A percentile compares a stretch with the other conserved stretches of the same genome.
Conservation (phyloP, 306 rosid species). For the Quercus gilva region DNA sequence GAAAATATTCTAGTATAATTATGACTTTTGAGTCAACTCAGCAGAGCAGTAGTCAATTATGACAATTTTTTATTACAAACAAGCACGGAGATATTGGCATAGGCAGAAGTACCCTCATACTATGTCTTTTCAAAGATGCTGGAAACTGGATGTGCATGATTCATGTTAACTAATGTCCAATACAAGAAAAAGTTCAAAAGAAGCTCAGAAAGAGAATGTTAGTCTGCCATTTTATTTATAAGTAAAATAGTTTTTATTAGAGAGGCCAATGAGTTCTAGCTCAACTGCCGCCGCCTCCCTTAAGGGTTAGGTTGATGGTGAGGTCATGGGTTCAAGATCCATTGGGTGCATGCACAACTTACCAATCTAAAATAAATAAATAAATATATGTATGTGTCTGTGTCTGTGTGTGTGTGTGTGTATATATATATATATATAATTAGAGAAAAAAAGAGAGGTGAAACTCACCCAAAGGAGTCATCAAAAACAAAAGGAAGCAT, state of each 20-base stretch:
- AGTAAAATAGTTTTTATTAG: not conserved
- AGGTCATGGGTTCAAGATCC: not conserved
- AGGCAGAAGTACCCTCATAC: not conserved
- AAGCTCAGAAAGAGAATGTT: not conserved
- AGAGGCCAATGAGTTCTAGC: not conserved
- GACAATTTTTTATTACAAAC: not conserved
- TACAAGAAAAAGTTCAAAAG: not conserved
- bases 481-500: conserved; percentile 98
- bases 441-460: not conserved
- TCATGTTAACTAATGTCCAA: not conserved
- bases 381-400: not conserved
- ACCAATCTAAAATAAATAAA: no score
- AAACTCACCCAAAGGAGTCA: conserved; percentile 80
- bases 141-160: not conserved
- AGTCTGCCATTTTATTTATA: not conserved
- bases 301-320: no score
- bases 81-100: not conserved
- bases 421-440: not conserved
- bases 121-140: no score
- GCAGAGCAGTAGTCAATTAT: not conserved
- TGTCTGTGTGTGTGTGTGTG: not conserved
- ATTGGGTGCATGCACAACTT: no score
- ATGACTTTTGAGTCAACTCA: not conserved
- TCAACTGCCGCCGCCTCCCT: no score
- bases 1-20: not conserved